phyloP scores from a whole-genome alignment of 257 asterid species.

The Craterostigma plantagineum region DNA sequence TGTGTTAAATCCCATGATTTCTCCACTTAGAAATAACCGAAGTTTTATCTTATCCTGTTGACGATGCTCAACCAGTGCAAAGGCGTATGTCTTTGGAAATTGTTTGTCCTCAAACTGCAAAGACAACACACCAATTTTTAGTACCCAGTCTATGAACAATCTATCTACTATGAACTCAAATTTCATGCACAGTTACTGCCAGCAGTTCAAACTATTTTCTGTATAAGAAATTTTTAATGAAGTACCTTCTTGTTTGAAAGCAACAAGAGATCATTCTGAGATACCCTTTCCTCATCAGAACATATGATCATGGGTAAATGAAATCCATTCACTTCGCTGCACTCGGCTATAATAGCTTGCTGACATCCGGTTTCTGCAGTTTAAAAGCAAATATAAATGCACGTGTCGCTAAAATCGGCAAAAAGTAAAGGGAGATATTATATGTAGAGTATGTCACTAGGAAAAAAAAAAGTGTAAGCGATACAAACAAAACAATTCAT shows the following conservation, averaged over 20 bases:
- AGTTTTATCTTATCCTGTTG: slow-evolving; percentile 51
- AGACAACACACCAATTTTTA: neutral
- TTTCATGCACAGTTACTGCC: neutral
- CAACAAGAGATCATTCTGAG: slow-evolving; percentile 65
- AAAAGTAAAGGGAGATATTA: too few relatives aligned
- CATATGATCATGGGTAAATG: slow-evolving; percentile 41
- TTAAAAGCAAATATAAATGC: neutral
- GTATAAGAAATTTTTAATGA: neutral
- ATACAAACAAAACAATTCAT: too few relatives aligned
- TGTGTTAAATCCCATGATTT: slow-evolving; percentile 29
- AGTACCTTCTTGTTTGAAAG: slow-evolving; percentile 50
- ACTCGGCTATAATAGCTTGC: slow-evolving; percentile 27
- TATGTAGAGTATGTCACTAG: too few relatives aligned
- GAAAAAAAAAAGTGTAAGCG: too few relatives aligned
- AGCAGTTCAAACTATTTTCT: neutral
- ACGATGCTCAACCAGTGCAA: slow-evolving; percentile 90
- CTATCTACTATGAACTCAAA: too few relatives aligned
- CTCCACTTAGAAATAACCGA: slow-evolving; percentile 62
- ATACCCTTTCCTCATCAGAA: slow-evolving; percentile 17
- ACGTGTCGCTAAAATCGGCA: too few relatives aligned
- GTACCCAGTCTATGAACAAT: too few relatives aligned
- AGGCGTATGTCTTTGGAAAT: slow-evolving; percentile 62
- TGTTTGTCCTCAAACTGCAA: slow-evolving; percentile 14
- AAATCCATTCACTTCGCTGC: slow-evolving; percentile 64
- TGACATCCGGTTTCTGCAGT: slow-evolving; percentile 35